Evolutionary conservation across 805 yeast genomes (phyloP), one percentile per base, ranked within the genome.

Genomic region (Metschnikowia corniflorae): DNA sequence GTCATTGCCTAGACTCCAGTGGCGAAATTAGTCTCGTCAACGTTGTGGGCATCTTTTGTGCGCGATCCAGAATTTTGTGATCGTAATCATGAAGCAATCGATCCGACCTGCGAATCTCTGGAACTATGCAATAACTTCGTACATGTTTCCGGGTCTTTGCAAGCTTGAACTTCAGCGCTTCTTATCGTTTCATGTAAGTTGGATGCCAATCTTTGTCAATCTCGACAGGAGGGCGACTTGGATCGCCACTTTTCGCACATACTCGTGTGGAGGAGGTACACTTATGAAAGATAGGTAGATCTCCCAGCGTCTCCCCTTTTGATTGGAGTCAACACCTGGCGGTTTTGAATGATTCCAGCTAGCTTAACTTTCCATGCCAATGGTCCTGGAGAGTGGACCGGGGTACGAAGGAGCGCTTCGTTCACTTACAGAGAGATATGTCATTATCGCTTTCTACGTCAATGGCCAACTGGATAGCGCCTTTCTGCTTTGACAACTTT

Each of bases 11-110:
- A 30, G 21, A n/a, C 9, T 30, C 33, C 26, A 9, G 16, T 20
- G 18, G 33, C 25, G 21, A 20, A 30, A 30, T 17, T 26, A 13
- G 33, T 30, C 33, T 30, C 33, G 26, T 30, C 33, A 30, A 30
- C 25, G 33, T 30, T 30, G 26, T 20, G 13, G 13, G 21, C 33
- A 30, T 30, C 33, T 10, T 20, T 8, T 16, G n/a, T n/a, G 17
- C 17, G 15, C 16, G 33, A 30, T 30, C 7, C 33, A n/a, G n/a
- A n/a, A n/a, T 21, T 20, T 18, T 10, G 5, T 16, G 33, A 30
- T 30, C 24, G 25, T 21, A 10, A n/a, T 30, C 21, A n/a, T n/a
- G 18, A 30, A 25, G 22, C 33, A 26, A 20, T 21, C 16, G 13
- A 30, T 5, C 26, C 26, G 21, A n/a, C 15, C 26, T 12, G 12